phyloP scores from a whole-genome alignment of 768 basidiomycete genomes.

The Lyophyllum decastes region DNA sequence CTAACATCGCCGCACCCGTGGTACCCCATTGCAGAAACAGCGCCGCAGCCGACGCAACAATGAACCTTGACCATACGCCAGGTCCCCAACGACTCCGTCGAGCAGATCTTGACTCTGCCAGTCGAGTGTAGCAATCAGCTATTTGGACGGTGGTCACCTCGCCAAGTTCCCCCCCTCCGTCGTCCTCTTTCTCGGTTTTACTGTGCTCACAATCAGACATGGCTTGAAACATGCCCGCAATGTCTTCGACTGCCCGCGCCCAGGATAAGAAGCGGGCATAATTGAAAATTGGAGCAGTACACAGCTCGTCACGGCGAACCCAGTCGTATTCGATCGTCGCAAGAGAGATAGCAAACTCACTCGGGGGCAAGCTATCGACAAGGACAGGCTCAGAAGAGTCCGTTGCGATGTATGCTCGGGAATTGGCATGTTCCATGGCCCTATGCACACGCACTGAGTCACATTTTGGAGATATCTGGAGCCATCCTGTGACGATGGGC shows the following conservation, averaged over 20 bases:
- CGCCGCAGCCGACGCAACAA: slow-evolving; percentile 3
- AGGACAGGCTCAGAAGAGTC: too few relatives aligned
- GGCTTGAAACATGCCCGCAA: too few relatives aligned
- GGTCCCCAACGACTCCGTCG: slow-evolving; percentile 3
- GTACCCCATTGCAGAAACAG: slow-evolving; percentile 27
- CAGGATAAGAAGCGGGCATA: slow-evolving; percentile 23
- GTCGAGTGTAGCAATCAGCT: not conserved
- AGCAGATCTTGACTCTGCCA: not conserved
- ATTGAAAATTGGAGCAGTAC: slow-evolving; percentile 19
- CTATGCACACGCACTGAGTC: slow-evolving; percentile 29
- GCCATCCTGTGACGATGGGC: slow-evolving; percentile 32
- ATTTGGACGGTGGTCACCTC: not conserved
- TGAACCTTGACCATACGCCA: not conserved
- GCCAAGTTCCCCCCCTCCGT: not conserved
- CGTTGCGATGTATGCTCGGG: too few relatives aligned
- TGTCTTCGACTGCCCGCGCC: too few relatives aligned
- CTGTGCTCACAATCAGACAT: too few relatives aligned
- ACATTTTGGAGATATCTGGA: slow-evolving; percentile 41
- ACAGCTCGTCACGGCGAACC: slow-evolving; percentile 15
- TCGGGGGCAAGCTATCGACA: too few relatives aligned
- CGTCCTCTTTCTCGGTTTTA: too few relatives aligned
- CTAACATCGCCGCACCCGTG: slow-evolving; percentile 22
- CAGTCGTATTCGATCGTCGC: too few relatives aligned
- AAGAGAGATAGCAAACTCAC: too few relatives aligned
- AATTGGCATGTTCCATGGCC: slow-evolving; percentile 32